Base-by-base conservation (phyloP, 2,329 filamentous ascomycete species). In the Ophiosphaerella herpotricha region DNA sequence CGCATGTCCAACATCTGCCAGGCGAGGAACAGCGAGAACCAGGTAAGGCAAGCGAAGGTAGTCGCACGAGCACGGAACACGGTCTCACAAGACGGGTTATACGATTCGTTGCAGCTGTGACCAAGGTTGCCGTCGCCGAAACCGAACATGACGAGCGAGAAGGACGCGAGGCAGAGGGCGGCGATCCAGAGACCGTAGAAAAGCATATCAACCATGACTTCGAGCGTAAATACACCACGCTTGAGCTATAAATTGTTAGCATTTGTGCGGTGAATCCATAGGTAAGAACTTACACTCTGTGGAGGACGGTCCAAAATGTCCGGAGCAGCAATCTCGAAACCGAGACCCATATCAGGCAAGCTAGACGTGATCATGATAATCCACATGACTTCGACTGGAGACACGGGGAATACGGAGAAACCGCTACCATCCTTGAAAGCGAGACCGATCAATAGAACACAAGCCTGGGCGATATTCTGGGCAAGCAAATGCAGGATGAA, bases 21-120 rank as follows among this genome's bases (percentile, higher is more conserved):
- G 1, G 88, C 88, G 7, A 89, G 78, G 76, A 91, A 88, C 14
- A 91, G 80, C 0, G 87, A 86, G 63, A 87, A 87, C 87, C 87
- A 91, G 0, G 87, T 90, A 39, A 91, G 80, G 57, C 83, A 87
- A 37, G 85, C 86, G 65, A 91, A 91, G 1, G 85, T 87, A 0
- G 88, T 89, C 1, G 86, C 86, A 34, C 88, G 84, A 2, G 87
- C 88, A 36, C 70, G 70, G 62, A 71, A 72, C 2, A 72, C 68
- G 13, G 64, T 60, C 7, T 66, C 58, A 54, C 68, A 71, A 32
- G 43, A 47, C 2, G 48, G 29, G 51, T 60, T 64, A 49, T 63
- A 71, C 9, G 50, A 51, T 26, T 64, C 55, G 55, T 73, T 73
- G 48, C 70, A 72, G 48, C 62, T 63, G 11, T 43, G 40, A 32